Evolutionary conservation across 148 eudicot species (phyloP).

Genomic region (Rhododendron simsii): DNA sequence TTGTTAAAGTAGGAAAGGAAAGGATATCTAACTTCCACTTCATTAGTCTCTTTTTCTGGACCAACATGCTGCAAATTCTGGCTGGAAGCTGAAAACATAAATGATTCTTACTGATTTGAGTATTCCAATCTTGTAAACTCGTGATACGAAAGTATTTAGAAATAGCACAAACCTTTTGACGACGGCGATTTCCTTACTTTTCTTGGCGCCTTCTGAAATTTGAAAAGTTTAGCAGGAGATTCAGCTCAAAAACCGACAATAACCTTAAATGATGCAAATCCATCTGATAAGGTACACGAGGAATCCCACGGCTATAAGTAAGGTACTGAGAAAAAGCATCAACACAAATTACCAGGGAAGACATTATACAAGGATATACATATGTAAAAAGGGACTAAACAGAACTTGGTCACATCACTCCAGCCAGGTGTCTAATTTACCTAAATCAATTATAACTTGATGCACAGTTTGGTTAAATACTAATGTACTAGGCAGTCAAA

Average conservation of each 20-base stretch:
- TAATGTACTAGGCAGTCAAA: not conserved
- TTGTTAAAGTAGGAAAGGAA: not conserved
- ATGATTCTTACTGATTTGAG: conserved; percentile 14
- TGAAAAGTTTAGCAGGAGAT: conserved; percentile 1
- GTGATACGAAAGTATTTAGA: conserved; percentile 1
- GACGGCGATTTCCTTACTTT: conserved; percentile 12
- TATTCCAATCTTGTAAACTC: not conserved
- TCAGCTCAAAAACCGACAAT: not conserved
- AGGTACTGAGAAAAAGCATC: not conserved
- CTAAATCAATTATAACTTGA: not conserved
- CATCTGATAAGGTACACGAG: not conserved
- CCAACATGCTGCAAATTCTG: conserved; percentile 18
- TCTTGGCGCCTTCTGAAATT: conserved; percentile 34
- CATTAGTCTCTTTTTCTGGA: conserved; percentile 21
- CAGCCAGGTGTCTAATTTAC: not conserved
- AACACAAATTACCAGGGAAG: not conserved
- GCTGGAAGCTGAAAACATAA: conserved; percentile 29
- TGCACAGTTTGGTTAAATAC: not conserved
- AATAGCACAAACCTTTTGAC: conserved; percentile 28
- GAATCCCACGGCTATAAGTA: not conserved
- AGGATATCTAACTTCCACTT: conserved; percentile 17
- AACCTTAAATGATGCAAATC: not conserved
- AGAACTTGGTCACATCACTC: not conserved
- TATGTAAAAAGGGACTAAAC: not conserved
- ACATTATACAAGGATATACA: not conserved